Evolutionary conservation across 2,329 filamentous ascomycete genomes (phyloP), one percentile per base, ranked within the genome.

Genomic region (Shiraia sp.): DNA sequence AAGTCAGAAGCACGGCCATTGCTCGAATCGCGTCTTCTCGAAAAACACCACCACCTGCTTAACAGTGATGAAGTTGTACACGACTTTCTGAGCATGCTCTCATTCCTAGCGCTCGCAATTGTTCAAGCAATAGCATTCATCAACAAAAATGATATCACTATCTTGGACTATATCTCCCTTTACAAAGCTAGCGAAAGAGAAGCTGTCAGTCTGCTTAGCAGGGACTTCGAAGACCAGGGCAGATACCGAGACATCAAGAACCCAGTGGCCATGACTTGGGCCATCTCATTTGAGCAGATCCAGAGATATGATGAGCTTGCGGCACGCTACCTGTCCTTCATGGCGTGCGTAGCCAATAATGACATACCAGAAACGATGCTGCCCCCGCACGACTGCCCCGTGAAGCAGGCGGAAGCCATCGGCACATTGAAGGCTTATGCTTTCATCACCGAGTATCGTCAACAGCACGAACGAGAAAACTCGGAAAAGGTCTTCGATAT

Each of bases 231-330:
- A 2, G 69, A 72, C 39, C 47, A 56, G 1, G 59, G 47, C 0
- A 61, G 66, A 24, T 72, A 74, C 41, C 17, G 12, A 4, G 38
- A 25, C n/a, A 10, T n/a, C 2, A 23, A 33, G 28, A 43, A 38
- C 28, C 15, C 40, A 3, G 24, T 43, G 29, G 68, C 68, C 0
- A 67, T 56, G 0, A 73, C 72, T 0, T 75, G 63, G 63, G 41
- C 72, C 0, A 60, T 75, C 4, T 72, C 72, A 0, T 75, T 76
- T 35, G 52, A 71, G 14, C 63, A 40, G 13, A 43, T 47, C 7
- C 35, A 28, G 17, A 19, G 13, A 12, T 16, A 70, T 1, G 45
- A 71, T 22, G 4, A 25, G 1, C 26, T 41, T 3, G 72, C 72
- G 0, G 66, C 66, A 62, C 72, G 15, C 65, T 68, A 2, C n/a